Base-by-base conservation (phyloP, 345 rosid species). In the Bretschneidera sinensis region DNA sequence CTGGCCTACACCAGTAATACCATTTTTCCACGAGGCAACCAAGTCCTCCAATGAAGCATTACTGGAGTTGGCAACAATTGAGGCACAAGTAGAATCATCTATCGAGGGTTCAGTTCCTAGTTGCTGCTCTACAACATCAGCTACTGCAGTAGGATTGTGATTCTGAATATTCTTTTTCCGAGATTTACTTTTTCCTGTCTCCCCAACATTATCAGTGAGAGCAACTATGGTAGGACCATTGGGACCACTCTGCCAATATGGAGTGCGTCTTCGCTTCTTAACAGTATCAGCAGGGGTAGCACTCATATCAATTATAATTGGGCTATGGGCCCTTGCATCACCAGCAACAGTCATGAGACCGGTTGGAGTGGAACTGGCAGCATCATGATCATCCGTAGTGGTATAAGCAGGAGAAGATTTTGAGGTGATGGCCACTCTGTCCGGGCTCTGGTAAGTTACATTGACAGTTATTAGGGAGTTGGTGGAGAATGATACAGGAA, bases 1-100 rank as follows among this genome's bases (percentile, higher is more conserved):
- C 79, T 92, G 98, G 67, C 96, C 96, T 21, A 81, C 88, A 59
- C 96, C 98, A 4, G 85, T 77, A 48, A 92, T 92, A 68, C 87
- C 81, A 55, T 73, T 78, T 75, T 80, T 92, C 98, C 98, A 92
- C 13, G 79, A 73, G 33, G 86, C 85, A 63, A 92, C 78, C 59
- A 76, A 60, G 59, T 76, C 67, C 63, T 75, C 81, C 13, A 71
- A 54, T 21, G 86, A 63, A 68, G 52, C 80, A 65, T 74, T 57
- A 25, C 49, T 54, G 20, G 65, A 43, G 50, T 55, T 51, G 17
- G 21, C 45, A 64, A 14, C 70, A 16, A 24, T 31, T 22, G 23
- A 35, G 35, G 64, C 67, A 47, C 60, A 57, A 43, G 57, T 49
- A 24, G 72, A 51, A 64, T 62, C 59, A 24, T 72, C 73, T 48